These are phyloP conservation scores for Phlegmacium glaucopus DNA, from an alignment of 768 basidiomycete genomes.

Conservation along the genomic window DNA sequence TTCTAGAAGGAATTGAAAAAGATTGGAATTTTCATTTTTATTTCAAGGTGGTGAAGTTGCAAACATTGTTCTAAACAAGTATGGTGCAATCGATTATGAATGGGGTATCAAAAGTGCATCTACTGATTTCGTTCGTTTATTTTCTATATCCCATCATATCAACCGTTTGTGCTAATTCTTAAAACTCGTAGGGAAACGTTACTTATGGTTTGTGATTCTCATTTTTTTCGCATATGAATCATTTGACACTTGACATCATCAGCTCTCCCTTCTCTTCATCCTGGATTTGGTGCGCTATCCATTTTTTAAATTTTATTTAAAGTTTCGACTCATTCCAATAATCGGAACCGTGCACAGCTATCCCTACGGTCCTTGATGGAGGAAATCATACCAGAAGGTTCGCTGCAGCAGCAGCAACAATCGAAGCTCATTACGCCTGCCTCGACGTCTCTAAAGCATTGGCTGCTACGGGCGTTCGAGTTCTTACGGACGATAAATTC, in stretches of 20 bases:
- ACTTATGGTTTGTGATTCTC: constrained; percentile 54
- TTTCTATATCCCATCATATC: neutral
- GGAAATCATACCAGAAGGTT: constrained; percentile 80
- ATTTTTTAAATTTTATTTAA: neutral
- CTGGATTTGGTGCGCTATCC: constrained; percentile 49
- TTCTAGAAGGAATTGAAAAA: too few relatives aligned
- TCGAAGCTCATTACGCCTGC: constrained; percentile 61
- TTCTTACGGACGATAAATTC: constrained; percentile 66
- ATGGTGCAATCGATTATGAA: constrained; percentile 59
- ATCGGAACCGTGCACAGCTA: constrained; percentile 42
- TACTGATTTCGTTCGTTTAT: constrained; percentile 71
- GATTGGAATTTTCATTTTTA: too few relatives aligned
- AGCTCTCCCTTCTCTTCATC: constrained; percentile 70
- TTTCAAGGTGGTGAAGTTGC: constrained; percentile 69
- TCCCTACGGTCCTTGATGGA: constrained; percentile 67
- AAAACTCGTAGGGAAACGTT: constrained; percentile 78
- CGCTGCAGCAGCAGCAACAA: constrained; percentile 56
- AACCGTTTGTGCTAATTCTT: too few relatives aligned
- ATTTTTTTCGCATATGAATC: neutral
- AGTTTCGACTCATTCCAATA: neutral
- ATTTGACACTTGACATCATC: constrained; percentile 1
- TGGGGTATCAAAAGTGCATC: constrained; percentile 71
- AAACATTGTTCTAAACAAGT: constrained; percentile 55
- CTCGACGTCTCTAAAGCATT: constrained; percentile 68
- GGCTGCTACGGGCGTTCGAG: constrained; percentile 65